Percentiles rank a stretch among this genome's conserved stretches.
Conservation (phyloP, 1,284 basidiomycete species). For the Ustilago lituana region DNA sequence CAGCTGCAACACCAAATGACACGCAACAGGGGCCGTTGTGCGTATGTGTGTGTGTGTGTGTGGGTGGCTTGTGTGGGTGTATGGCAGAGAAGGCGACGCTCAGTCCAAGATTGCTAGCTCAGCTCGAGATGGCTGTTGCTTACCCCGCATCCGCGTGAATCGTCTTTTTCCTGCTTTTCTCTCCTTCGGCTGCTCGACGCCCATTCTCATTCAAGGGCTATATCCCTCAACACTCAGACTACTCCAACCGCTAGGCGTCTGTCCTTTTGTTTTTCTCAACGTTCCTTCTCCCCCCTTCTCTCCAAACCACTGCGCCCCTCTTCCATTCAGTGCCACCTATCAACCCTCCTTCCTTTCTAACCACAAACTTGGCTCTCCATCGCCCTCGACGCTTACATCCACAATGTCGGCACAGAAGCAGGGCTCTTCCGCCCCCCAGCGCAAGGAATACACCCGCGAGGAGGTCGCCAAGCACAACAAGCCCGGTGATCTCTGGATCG, state of each 20-base stretch:
- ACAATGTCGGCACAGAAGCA: slow-evolving; percentile 51
- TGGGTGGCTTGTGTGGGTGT: no score
- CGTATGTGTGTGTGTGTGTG: neutral
- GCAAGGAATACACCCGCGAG: slow-evolving; percentile 73
- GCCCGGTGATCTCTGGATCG: slow-evolving; percentile 89
- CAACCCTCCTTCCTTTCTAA: slow-evolving; percentile 1
- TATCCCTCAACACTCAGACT: neutral
- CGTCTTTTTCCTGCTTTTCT: slow-evolving; percentile 2
- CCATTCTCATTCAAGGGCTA: no score
- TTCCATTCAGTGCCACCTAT: slow-evolving; percentile 10
- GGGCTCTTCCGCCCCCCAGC: slow-evolving; percentile 32
- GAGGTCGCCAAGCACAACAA: slow-evolving; percentile 90
- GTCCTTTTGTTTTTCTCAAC: neutral
- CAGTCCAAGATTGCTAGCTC: neutral
- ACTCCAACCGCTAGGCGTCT: no score
- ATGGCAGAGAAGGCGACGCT: no score
- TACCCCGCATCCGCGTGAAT: slow-evolving; percentile 30
- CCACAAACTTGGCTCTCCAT: slow-evolving; percentile 3
- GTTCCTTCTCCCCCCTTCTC: neutral
- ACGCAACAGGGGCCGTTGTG: no score
- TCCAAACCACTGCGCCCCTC: neutral
- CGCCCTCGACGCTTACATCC: slow-evolving; percentile 6
- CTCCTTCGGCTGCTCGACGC: neutral
- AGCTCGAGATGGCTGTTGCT: slow-evolving; percentile 5
- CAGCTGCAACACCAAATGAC: no score